Conservation (phyloP, 345 rosid species). For the Kernera saxatilis region DNA sequence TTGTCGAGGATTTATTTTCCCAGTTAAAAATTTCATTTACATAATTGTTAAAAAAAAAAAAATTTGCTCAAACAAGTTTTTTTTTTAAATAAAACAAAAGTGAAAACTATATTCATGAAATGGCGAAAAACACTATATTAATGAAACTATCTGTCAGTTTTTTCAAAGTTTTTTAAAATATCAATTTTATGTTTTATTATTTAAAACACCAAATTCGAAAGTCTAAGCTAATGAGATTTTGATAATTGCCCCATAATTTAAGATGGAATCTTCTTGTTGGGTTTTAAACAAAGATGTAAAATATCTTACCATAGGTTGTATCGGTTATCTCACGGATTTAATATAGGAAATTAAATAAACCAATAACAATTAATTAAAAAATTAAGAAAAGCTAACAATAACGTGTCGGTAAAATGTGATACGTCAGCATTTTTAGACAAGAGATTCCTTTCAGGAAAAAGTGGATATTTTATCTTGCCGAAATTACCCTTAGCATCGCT, state of each 20-base stretch:
- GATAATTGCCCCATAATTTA: background rate
- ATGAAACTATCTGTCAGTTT: background rate
- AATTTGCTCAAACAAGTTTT: background rate
- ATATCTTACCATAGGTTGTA: conserved; percentile 13
- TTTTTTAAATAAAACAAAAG: background rate
- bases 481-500: conserved; percentile 15
- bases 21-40: background rate
- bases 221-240: background rate
- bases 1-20: background rate
- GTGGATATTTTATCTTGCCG: conserved; percentile 10
- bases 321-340: conserved; percentile 8
- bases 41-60: too few relatives aligned
- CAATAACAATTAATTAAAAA: background rate
- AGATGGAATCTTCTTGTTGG: conserved; percentile 11
- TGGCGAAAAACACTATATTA: background rate
- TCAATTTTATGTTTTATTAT: background rate
- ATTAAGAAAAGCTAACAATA: conserved; percentile 10
- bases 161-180: background rate
- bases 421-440: conserved; percentile 24
- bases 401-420: conserved; percentile 32
- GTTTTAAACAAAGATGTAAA: conserved; percentile 3
- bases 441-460: conserved; percentile 26
- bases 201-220: background rate
- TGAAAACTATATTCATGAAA: background rate
- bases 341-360: background rate